Evolutionary conservation across 495 filamentous ascomycete species (phyloP).

Genomic region (Lasiosphaeria miniovina): DNA sequence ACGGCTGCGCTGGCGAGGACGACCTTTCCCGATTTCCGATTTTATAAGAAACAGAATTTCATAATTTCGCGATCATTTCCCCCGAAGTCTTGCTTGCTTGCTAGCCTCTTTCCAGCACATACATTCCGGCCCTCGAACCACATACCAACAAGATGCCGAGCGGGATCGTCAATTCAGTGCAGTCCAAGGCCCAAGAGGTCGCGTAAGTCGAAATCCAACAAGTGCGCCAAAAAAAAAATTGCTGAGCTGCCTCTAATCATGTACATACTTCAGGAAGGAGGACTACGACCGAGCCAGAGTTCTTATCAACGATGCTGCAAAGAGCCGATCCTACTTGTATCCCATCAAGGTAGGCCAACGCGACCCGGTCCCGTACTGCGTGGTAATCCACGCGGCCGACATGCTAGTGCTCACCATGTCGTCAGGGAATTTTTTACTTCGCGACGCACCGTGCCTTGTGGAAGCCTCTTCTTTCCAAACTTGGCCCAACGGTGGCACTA

Average conservation of each 20-base stretch:
- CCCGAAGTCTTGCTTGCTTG: not conserved
- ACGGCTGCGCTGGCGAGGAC: no score
- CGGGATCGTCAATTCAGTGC: constrained; percentile 29
- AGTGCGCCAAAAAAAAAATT: not conserved
- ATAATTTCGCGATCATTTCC: no score
- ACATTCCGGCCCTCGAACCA: not conserved
- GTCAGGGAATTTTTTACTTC: constrained; percentile 77
- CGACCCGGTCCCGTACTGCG: not conserved
- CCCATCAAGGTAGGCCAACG: constrained; percentile 64
- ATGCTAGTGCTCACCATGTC: not conserved
- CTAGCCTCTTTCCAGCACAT: not conserved
- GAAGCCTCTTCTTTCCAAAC: constrained; percentile 66
- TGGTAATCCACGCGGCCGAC: not conserved
- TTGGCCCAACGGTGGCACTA: constrained; percentile 66
- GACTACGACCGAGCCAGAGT: constrained; percentile 54
- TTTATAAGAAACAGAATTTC: no score
- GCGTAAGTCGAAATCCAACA: constrained; percentile 35
- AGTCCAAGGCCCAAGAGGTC: constrained; percentile 48
- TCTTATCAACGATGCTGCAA: constrained; percentile 60
- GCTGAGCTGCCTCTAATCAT: not conserved
- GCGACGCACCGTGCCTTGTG: constrained; percentile 58
- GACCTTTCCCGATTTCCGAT: no score
- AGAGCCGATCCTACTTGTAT: constrained; percentile 78
- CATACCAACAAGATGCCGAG: constrained; percentile 20
- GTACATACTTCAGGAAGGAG: constrained; percentile 43